Conservation (phyloP, 495 filamentous ascomycete genomes). For the Penicillium robsamsonii region DNA sequence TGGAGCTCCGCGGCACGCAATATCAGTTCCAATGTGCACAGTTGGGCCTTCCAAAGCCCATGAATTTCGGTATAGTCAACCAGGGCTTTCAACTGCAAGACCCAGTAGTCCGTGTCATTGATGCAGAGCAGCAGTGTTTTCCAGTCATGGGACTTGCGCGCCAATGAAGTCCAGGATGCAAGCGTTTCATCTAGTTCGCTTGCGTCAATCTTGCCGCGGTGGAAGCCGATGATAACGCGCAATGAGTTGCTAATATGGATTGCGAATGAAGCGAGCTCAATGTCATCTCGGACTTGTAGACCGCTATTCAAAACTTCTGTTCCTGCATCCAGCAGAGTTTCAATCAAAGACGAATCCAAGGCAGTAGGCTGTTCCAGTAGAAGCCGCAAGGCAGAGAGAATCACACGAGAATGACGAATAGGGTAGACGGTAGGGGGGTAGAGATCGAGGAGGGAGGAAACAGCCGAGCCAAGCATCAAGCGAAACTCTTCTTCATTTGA, state of each 20-base stretch:
- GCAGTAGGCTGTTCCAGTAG: constrained; percentile 36
- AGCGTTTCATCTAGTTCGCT: constrained; percentile 46
- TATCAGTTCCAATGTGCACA: constrained; percentile 45
- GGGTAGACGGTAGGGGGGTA: constrained; percentile 41
- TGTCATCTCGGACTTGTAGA: constrained; percentile 49
- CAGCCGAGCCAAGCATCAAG: constrained; percentile 27
- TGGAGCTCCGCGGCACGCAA: constrained; percentile 57
- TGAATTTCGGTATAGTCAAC: constrained; percentile 77
- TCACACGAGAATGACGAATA: constrained; percentile 45
- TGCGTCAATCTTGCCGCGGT: constrained; percentile 45
- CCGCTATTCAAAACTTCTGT: constrained; percentile 28
- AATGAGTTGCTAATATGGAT: constrained; percentile 59
- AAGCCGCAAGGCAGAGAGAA: constrained; percentile 43
- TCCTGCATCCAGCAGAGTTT: constrained; percentile 38
- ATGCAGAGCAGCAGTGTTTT: constrained; percentile 54
- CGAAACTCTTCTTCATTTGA: constrained; percentile 35
- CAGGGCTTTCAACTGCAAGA: constrained; percentile 64
- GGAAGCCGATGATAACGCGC: constrained; percentile 53
- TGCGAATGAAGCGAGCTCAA: constrained; percentile 49
- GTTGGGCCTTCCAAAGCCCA: constrained; percentile 55
- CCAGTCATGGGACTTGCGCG: constrained; percentile 43
- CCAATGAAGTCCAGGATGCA: constrained; percentile 38
- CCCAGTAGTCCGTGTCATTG: constrained; percentile 58
- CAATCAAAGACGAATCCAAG: constrained; percentile 28
- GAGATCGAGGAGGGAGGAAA: constrained; percentile 39